Evolutionary conservation across 2,329 filamentous ascomycete species (phyloP).

Genomic region (Alternaria alternata): DNA sequence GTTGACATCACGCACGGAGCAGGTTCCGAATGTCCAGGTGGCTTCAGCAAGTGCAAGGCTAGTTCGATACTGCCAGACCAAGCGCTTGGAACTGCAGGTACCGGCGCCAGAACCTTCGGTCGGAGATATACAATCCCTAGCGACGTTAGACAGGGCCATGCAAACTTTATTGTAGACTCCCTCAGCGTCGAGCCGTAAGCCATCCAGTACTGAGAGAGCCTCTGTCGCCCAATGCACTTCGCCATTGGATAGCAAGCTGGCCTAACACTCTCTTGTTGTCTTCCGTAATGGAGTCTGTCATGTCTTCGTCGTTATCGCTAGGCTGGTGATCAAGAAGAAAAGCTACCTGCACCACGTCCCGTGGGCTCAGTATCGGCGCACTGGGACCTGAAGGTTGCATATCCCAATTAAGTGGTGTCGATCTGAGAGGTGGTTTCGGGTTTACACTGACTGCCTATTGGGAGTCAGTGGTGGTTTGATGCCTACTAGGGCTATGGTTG

Average conservation of each 20-base stretch:
- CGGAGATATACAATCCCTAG: constrained; percentile 6
- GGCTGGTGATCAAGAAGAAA: constrained; percentile 67
- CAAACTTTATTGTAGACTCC: constrained; percentile 12
- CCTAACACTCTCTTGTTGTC: constrained; percentile 72
- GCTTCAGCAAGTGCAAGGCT: constrained; percentile 2
- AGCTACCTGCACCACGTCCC: constrained; percentile 71
- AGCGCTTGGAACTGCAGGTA: constrained; percentile 14
- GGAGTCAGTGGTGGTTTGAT: constrained; percentile 22
- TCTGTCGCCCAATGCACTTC: constrained; percentile 85
- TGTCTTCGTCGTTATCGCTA: constrained; percentile 52
- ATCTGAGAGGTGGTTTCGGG: constrained; percentile 62
- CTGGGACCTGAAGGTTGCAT: constrained; percentile 47
- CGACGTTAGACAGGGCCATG: not conserved
- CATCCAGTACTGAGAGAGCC: constrained; percentile 89
- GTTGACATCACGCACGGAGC: not conserved
- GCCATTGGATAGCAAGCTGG: constrained; percentile 86
- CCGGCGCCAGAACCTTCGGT: constrained; percentile 7
- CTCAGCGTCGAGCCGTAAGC: constrained; percentile 58
- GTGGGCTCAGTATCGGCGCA: constrained; percentile 63
- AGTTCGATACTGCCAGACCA: constrained; percentile 1
- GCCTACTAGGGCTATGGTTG: constrained; percentile 13
- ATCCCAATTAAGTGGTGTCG: constrained; percentile 65
- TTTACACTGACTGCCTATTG: constrained; percentile 54
- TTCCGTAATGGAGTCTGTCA: constrained; percentile 42
- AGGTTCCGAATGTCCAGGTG: constrained; percentile 10